Base-by-base conservation (phyloP, 2,329 filamentous ascomycete species). In the Fusarium zealandicum region DNA sequence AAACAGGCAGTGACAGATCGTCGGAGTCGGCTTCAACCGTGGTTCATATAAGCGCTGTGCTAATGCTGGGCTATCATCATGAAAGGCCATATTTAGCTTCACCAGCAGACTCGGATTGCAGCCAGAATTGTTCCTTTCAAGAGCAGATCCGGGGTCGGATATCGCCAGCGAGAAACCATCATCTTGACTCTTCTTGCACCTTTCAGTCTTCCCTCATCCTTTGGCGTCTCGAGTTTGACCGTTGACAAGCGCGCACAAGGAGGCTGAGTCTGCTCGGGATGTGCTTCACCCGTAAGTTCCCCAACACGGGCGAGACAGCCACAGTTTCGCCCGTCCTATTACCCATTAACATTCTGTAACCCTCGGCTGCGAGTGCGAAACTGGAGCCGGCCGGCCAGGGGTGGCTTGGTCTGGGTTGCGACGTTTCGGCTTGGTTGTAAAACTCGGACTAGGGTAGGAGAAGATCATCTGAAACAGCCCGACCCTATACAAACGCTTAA, bases 351-450 rank as follows among this genome's bases (percentile, higher is more conserved):
- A 27, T 25, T 28, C 17, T 28, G 22, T n/a, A 40, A 36, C 44
- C 32, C 30, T 58, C 36, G 22, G 35, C 13, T 37, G 4, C 17
- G 11, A 31, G 3, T 47, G 27, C 50, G 50, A 47, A 61, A 61
- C 44, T 17, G 18, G 30, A 12, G 11, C 22, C 20, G 16, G 36
- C 31, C 17, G 32, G 25, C 10, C 28, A 37, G 31, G 35, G 9
- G 41, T 43, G 40, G 20, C 9, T 44, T 35, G 20, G 41, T 57
- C 36, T 13, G 37, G 44, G 32, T 28, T 42, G 17, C 17, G 41
- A 54, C 51, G 59, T 62, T 62, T 62, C 59, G 51, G 36, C 43
- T 49, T 41, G 51, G 59, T 62, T 57, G 59, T 59, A 62, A 47
- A 47, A 53, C 40, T 22, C 10, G 27, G 25, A 11, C 27, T 46